Percentiles rank a stretch among this genome's conserved stretches.
phyloP scores from a whole-genome alignment of 192 early-diverging fungal species.

The Podila verticillata region DNA sequence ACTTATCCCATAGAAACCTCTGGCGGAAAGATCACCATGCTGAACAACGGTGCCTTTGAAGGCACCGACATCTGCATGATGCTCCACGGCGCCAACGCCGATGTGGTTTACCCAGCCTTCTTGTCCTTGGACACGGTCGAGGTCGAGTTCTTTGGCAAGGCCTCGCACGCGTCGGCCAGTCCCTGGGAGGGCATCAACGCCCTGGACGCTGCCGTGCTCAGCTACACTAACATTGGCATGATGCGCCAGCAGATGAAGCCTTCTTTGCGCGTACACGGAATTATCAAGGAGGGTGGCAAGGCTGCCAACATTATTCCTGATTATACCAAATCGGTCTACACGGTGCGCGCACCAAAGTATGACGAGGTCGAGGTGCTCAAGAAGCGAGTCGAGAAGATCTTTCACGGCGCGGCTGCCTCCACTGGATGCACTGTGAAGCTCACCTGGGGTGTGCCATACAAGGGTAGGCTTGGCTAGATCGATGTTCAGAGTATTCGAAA shows the following conservation, averaged over 20 bases:
- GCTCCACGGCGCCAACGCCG: constrained; percentile 76
- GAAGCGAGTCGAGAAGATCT: constrained; percentile 64
- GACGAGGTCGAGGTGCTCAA: constrained; percentile 63
- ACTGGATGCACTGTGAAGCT: constrained; percentile 74
- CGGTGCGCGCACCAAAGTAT: constrained; percentile 66
- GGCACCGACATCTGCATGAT: constrained; percentile 81
- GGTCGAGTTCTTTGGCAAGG: constrained; percentile 78
- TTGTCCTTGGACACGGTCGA: constrained; percentile 55
- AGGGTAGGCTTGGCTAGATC: constrained; percentile 52
- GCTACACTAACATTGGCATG: constrained; percentile 74
- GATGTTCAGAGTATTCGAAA: too few species aligned
- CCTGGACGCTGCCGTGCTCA: constrained; percentile 74
- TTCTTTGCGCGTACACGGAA: constrained; percentile 75
- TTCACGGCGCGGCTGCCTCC: constrained; percentile 71
- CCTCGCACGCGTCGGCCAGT: constrained; percentile 74
- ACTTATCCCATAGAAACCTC: not conserved
- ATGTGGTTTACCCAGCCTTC: constrained; percentile 57
- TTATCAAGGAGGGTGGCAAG: constrained; percentile 81
- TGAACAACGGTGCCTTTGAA: constrained; percentile 75
- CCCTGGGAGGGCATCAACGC: constrained; percentile 76
- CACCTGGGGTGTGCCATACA: constrained; percentile 61
- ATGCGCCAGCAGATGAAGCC: constrained; percentile 81
- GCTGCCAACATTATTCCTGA: constrained; percentile 72
- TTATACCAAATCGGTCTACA: constrained; percentile 66
- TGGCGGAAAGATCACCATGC: constrained; percentile 78